These are phyloP conservation scores for Cyberlindnera suaveolens DNA, from an alignment of 805 yeast genomes.

Conservation along the genomic window DNA sequence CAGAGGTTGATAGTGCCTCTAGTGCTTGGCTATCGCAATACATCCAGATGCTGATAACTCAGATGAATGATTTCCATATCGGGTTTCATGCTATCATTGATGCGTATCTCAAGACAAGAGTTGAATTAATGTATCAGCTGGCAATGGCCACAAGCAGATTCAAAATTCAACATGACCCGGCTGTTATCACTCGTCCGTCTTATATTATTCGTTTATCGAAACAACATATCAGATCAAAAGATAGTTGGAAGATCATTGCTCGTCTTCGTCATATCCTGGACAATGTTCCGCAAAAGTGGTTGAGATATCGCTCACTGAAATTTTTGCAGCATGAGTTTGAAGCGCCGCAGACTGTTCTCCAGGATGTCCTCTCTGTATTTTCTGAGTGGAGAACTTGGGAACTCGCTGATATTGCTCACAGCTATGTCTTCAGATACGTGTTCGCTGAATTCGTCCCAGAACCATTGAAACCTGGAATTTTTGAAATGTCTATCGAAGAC, in stretches of 20 bases:
- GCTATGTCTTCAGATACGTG: constrained; percentile 46
- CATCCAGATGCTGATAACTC: constrained; percentile 9
- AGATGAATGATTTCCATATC: constrained; percentile 8
- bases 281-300: constrained; percentile 52
- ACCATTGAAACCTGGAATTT: neutral
- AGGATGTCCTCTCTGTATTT: constrained; percentile 52
- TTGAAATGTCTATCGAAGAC: constrained; percentile 29
- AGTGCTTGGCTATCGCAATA: constrained; percentile 28
- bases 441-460: constrained; percentile 27
- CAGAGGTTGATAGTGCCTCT: constrained; percentile 28
- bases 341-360: constrained; percentile 47
- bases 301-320: constrained; percentile 24
- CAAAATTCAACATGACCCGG: constrained; percentile 74
- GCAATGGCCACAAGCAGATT: constrained; percentile 42
- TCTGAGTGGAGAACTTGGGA: constrained; percentile 92
- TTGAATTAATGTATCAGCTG: constrained; percentile 35
- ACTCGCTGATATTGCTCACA: constrained; percentile 52
- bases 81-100: constrained; percentile 5
- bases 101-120: constrained; percentile 14
- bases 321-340: constrained; percentile 31
- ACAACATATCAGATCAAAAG: constrained; percentile 70
- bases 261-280: constrained; percentile 70
- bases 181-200: constrained; percentile 85
- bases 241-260: constrained; percentile 83
- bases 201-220: constrained; percentile 65